Percentiles rank a stretch among this genome's conserved stretches.
Evolutionary conservation across 768 basidiomycete genomes (phyloP).

Genomic region (Suillus clintonianus): DNA sequence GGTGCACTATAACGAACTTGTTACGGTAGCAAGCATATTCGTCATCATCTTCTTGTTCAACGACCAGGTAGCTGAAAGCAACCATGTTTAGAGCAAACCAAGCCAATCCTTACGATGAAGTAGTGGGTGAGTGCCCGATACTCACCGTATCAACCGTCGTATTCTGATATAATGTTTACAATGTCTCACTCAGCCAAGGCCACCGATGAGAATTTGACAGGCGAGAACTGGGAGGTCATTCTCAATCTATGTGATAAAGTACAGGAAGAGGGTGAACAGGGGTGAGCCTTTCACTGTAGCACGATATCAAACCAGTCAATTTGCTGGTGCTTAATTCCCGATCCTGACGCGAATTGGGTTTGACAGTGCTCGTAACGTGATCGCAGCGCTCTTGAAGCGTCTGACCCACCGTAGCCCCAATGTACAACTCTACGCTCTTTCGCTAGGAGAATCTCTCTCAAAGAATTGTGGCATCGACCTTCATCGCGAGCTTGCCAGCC

Average conservation of each 20-base stretch:
- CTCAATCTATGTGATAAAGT: conserved; percentile 97
- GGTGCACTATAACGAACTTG: background rate
- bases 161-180: background rate
- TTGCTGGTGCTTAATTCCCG: background rate
- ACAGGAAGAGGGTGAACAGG: conserved; percentile 80
- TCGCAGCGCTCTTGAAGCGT: conserved; percentile 85
- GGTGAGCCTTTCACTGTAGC: conserved; percentile 49
- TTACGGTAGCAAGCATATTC: background rate
- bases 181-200: conserved; percentile 73
- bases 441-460: conserved; percentile 82
- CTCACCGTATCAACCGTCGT: background rate
- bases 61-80: conserved; percentile 17
- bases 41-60: conserved; percentile 10
- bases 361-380: conserved; percentile 79
- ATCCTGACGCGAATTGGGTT: conserved; percentile 16
- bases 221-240: conserved; percentile 95
- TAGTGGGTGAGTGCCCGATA: conserved; percentile 69
- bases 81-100: conserved; percentile 73
- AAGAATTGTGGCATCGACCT: conserved; percentile 88
- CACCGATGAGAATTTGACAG: conserved; percentile 95
- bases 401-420: conserved; percentile 93
- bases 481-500: conserved; percentile 84
- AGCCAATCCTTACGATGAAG: conserved; percentile 84
- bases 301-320: conserved; percentile 1
- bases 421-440: conserved; percentile 92